Evolutionary conservation across 306 rosid species (phyloP).

Genomic region (Cicer judaicum): DNA sequence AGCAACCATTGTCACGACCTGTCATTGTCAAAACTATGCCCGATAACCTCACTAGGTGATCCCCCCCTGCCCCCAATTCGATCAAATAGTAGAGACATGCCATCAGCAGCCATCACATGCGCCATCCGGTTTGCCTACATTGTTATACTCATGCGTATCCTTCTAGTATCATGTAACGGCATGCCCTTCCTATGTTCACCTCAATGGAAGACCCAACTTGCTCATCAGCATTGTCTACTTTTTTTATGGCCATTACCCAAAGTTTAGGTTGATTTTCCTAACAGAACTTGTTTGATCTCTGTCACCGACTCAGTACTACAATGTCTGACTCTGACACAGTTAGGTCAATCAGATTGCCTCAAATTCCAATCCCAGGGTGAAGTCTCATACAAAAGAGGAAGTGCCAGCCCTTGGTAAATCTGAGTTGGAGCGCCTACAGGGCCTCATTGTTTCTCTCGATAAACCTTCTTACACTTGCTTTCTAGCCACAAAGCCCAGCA

Average conservation of each 20-base stretch:
- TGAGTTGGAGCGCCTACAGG: not conserved
- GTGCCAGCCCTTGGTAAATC: not conserved
- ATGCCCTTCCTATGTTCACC: too few relatives aligned
- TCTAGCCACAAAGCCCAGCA: not conserved
- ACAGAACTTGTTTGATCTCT: not conserved
- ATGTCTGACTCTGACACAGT: not conserved
- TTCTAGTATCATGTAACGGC: too few relatives aligned
- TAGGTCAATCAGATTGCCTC: not conserved
- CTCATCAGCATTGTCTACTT: too few relatives aligned
- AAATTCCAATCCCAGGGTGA: not conserved
- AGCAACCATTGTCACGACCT: not conserved
- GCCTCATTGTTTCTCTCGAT: not conserved
- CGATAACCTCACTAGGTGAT: not conserved
- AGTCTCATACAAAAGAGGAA: not conserved
- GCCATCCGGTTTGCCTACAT: not conserved
- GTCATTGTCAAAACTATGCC: not conserved
- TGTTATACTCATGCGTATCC: too few relatives aligned
- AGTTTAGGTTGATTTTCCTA: not conserved
- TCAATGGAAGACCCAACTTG: too few relatives aligned
- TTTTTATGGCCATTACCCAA: too few relatives aligned
- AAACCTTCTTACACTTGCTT: not conserved
- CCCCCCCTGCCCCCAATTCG: not conserved
- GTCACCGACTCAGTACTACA: not conserved
- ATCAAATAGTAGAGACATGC: constrained; percentile 3
- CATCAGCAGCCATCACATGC: not conserved